Evolutionary conservation across 2,329 filamentous ascomycete genomes (phyloP), one percentile per base, ranked within the genome.

Genomic region (Stagonosporopsis chrysanthemi): DNA sequence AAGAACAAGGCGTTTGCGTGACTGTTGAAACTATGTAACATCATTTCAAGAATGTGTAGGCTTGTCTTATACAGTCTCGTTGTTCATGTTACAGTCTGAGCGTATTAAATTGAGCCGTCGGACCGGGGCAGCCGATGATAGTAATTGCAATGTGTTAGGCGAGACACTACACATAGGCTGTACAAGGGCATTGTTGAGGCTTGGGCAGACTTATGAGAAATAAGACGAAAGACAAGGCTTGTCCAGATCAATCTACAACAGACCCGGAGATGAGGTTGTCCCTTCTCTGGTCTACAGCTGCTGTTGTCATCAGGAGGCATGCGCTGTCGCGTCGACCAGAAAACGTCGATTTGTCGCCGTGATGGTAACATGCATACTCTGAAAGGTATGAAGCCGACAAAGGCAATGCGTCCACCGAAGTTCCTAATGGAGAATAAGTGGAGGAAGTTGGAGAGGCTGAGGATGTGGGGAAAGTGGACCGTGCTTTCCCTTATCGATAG

Each of bases 101-200:
- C 19, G n/a, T 24, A 19, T 14, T 2, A 9, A 33, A 54, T 31
- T 46, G 35, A 53, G 45, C 56, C 50, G 45, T 19, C 56, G 56
- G 56, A 41, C 56, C 56, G 56, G 45, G 15, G 12, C 28, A 48
- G 31, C 55, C 56, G 56, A 17, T 15, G 36, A 58, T 26, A 50
- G 49, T 58, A 46, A 58, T 58, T 58, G 50, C 56, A 54, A 22
- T 58, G 40, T 54, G 40, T 29, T 54, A 53, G 50, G 50, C 56
- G 56, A 57, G 38, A 11, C 7, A 9, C 17, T 15, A 38, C 38
- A 12, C 6, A 23, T n/a, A 9, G 35, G 19, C 7, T 24, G 14
- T 4, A 19, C 40, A 29, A 29, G 24, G 40, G n/a, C 15, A 11
- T 43, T 24, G 15, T 11, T 11, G 42, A 35, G 22, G 47, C 54